phyloP scores from a whole-genome alignment of 2,329 filamentous ascomycete genomes.

The Trichoderma sp. region DNA sequence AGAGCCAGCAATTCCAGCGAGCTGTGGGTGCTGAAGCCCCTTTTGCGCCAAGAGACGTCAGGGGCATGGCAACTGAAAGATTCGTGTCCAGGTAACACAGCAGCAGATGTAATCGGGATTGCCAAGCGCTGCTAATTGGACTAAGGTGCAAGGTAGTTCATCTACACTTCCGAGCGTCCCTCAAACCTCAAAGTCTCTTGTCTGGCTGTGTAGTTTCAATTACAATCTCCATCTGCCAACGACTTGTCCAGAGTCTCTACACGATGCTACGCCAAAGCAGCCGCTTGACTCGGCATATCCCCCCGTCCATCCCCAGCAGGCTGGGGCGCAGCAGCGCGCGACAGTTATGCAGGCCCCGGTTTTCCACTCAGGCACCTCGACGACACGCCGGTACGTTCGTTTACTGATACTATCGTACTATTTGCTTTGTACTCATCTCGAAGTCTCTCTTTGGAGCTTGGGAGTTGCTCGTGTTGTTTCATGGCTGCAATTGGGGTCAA shows the following conservation, averaged over 20 bases:
- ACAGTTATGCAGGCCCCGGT: slow-evolving; percentile 25
- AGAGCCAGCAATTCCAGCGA: slow-evolving; percentile 4
- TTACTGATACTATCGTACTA: slow-evolving; percentile 15
- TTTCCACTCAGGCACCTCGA: slow-evolving; percentile 30
- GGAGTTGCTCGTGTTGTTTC: not conserved
- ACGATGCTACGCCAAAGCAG: slow-evolving; percentile 29
- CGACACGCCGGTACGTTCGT: slow-evolving; percentile 29
- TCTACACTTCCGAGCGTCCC: not conserved
- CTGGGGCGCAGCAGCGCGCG: not conserved
- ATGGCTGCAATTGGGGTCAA: not conserved
- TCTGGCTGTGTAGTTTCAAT: not conserved
- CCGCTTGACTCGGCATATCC: slow-evolving; percentile 29
- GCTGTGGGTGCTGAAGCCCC: slow-evolving; percentile 2
- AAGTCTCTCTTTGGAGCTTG: not conserved
- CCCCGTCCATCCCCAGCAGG: slow-evolving; percentile 18
- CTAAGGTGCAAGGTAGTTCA: not conserved
- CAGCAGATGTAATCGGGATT: not conserved
- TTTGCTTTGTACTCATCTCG: not conserved
- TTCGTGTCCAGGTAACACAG: not conserved
- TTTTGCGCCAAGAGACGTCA: slow-evolving; percentile 6
- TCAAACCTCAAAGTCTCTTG: not conserved
- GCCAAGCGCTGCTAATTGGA: not conserved
- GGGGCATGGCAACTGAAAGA: slow-evolving; percentile 1
- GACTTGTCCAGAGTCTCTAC: not conserved
- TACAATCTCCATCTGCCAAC: not conserved